Evolutionary conservation across 2,329 filamentous ascomycete species (phyloP), one percentile per base, ranked within the genome.

Genomic region (Sclerotinia subarctica): DNA sequence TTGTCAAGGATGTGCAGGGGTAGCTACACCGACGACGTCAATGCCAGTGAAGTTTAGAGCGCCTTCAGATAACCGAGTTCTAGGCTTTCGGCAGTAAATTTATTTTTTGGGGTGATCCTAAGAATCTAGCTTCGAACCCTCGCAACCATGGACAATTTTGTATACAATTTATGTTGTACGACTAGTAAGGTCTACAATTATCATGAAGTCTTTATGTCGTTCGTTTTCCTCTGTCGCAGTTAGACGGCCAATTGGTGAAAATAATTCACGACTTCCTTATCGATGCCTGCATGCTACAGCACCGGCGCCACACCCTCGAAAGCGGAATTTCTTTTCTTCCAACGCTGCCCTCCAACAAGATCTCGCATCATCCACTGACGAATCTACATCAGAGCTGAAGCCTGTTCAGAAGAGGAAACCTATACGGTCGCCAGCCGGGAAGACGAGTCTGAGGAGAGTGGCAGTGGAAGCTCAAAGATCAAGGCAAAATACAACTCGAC

Each of bases 391-490:
- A 1, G 67, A 68, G 29, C 11, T 46, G 47, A 66, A 66, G 13
- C 62, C 52, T 6, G 38, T 69, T 5, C 72, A 73, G 46, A 78
- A 77, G 74, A 81, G 83, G 68, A 84, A 85, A 71, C 77, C 79
- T 8, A 75, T 78, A n/a, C 79, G 85, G 70, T 80, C 81, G 32
- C 81, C 84, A 4, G 82, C 83, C 32, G 81, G 86, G 56, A 91
- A 93, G 72, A 90, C 89, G 70, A 95, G 92, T 2, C 82, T 97
- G 44, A 88, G 94, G 67, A 86, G 93, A 69, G 93, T 96, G 17
- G 93, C 94, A 44, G 90, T 93, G 24, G 93, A 95, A 74, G 93
- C 94, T 24, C 93, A 97, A 81, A 86, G 71, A 79, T 88, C 70
- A 74, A 78, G 64, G 83, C 82, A 73, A 79, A 81, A 63, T 76